phyloP scores from a whole-genome alignment of 73 alveolate genomes.

The Breviolum minutum region DNA sequence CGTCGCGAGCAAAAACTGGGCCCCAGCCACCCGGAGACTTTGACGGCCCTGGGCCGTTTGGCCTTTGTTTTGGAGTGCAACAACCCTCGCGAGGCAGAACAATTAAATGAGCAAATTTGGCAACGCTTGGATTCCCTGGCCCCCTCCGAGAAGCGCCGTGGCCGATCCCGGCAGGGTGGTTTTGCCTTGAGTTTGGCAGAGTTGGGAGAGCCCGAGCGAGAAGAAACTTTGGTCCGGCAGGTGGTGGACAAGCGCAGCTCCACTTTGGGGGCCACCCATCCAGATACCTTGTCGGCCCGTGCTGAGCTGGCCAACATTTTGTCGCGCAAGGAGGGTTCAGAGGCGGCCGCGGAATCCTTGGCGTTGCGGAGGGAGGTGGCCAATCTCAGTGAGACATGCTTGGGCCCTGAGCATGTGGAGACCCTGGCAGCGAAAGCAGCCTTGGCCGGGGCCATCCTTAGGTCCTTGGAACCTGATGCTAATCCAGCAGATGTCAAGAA shows the following conservation, averaged over 20 bases:
- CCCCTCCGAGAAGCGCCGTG: conserved; percentile 51
- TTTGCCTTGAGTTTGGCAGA: conserved; percentile 59
- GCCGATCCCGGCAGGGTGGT: conserved; percentile 41
- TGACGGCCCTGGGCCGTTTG: conserved; percentile 74
- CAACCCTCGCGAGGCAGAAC: conserved; percentile 86
- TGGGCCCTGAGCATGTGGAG: conserved; percentile 77
- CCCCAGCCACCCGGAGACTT: conserved; percentile 86
- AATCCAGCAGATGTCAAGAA: conserved; percentile 27
- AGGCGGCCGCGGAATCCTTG: conserved; percentile 50
- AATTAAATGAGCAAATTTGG: conserved; percentile 72
- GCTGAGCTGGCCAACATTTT: conserved; percentile 65
- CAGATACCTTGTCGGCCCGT: conserved; percentile 67
- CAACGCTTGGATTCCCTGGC: conserved; percentile 87
- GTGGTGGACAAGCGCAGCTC: conserved; percentile 58
- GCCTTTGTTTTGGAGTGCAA: conserved; percentile 60
- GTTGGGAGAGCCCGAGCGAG: conserved; percentile 70
- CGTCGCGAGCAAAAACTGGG: conserved; percentile 91
- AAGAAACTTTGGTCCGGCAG: conserved; percentile 60
- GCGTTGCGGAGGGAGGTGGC: conserved; percentile 73
- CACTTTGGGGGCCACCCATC: conserved; percentile 71
- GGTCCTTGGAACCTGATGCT: conserved; percentile 63
- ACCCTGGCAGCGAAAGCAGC: conserved; percentile 92
- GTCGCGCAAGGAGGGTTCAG: conserved; percentile 58
- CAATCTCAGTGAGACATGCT: conserved; percentile 81
- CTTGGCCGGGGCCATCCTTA: conserved; percentile 66